Conservation (phyloP, 768 basidiomycete species). For the Boletus rubropictus region DNA sequence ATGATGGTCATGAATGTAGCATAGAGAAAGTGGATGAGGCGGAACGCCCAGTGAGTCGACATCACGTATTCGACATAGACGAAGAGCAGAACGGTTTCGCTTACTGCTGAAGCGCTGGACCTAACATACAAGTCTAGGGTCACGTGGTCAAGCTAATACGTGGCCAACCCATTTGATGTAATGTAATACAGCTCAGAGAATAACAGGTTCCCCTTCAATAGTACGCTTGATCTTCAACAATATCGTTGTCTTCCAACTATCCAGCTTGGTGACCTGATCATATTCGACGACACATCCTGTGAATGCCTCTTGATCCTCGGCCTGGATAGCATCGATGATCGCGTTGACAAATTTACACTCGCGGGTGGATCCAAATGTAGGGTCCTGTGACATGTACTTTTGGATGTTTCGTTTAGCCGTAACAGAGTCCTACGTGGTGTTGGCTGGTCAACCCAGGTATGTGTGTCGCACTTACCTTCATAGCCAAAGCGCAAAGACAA, state of each 20-base stretch:
- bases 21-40: slow-evolving; percentile 56
- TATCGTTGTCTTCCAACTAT: slow-evolving; percentile 93
- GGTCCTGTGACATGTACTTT: slow-evolving; percentile 77
- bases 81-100: background rate
- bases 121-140: background rate
- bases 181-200: slow-evolving; percentile 19
- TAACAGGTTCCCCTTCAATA: slow-evolving; percentile 53
- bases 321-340: slow-evolving; percentile 72
- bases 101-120: background rate
- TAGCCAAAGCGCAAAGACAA: slow-evolving; percentile 82
- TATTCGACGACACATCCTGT: slow-evolving; percentile 85
- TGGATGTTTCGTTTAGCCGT: slow-evolving; percentile 74
- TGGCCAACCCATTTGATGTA: slow-evolving; percentile 8
- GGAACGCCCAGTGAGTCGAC: slow-evolving; percentile 44
- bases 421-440: slow-evolving; percentile 64
- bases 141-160: slow-evolving; percentile 25
- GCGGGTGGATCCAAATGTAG: slow-evolving; percentile 79
- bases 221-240: slow-evolving; percentile 85
- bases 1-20: slow-evolving; percentile 36
- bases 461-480: slow-evolving; percentile 53
- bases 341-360: slow-evolving; percentile 85
- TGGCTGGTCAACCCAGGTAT: background rate
- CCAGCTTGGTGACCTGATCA: slow-evolving; percentile 87
- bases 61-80: slow-evolving; percentile 22
- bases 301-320: slow-evolving; percentile 66